Percentiles rank a stretch among this genome's conserved stretches.
Evolutionary conservation across 1,284 basidiomycete genomes (phyloP).

Genomic region (Marasmius oreades): DNA sequence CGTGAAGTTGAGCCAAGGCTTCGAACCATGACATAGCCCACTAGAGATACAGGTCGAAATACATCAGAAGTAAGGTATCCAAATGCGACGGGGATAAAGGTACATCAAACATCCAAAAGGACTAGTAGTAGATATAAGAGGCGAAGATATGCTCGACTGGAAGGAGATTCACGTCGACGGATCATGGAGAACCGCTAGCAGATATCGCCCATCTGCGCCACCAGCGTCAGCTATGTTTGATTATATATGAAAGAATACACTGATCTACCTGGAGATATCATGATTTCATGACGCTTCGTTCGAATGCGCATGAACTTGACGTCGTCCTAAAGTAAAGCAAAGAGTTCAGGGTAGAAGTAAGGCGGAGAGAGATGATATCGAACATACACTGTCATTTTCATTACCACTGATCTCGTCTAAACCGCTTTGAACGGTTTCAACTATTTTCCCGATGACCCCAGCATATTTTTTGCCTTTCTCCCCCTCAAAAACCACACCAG

Average conservation of each 20-base stretch:
- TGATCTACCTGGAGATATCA: constrained; percentile 86
- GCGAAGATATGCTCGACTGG: not conserved
- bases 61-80: not conserved
- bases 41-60: not conserved
- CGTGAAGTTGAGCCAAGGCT: too few relatives aligned
- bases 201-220: constrained; percentile 68
- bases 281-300: constrained; percentile 87
- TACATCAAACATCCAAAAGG: not conserved
- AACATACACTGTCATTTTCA: constrained; percentile 50
- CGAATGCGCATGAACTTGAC: constrained; percentile 87
- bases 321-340: constrained; percentile 59
- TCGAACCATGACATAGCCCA: not conserved
- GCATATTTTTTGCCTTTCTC: constrained; percentile 83
- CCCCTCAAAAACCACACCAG: constrained; percentile 85
- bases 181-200: constrained; percentile 84
- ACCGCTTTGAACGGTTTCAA: constrained; percentile 71
- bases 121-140: not conserved
- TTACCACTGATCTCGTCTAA: constrained; percentile 67
- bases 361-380: not conserved
- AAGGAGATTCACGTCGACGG: constrained; percentile 40
- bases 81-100: not conserved
- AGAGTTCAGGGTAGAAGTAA: not conserved
- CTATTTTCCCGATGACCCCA: constrained; percentile 71
- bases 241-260: not conserved
- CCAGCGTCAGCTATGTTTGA: constrained; percentile 3